Base-by-base conservation (phyloP, 2,329 filamentous ascomycete genomes). In the Emmonsia crescens region DNA sequence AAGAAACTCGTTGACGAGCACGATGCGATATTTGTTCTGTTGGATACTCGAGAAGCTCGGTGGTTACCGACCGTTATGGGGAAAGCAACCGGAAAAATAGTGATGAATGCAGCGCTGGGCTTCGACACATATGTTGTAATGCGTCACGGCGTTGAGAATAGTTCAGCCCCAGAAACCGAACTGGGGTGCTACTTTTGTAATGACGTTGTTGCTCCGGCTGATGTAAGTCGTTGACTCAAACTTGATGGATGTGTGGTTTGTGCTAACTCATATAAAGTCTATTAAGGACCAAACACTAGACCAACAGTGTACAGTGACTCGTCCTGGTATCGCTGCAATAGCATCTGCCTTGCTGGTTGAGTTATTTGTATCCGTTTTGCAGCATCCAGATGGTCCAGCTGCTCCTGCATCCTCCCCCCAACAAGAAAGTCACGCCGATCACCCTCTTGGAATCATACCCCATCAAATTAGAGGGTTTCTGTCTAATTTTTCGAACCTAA, bases 181-280 rank as follows among this genome's bases (percentile, higher is more conserved):
- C 80, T 97, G 31, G 94, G 94, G 10, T 99, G 94, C 76, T 99
- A 99, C 74, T 99, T 97, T 75, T 99, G 94, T 77, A 97, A 96
- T 70, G 94, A 99, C 73, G 93, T 99, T 31, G 93, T 97, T 57
- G 90, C 93, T 6, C 94, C 94, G 27, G 88, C 88, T 64, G 91
- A 97, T 77, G 92, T 96, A 78, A 85, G 88, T 82, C 42, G 49
- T 40, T 33, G 21, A 52, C 60, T 46, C 16, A 49, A 40, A 44
- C 24, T 63, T 49, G 44, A 59, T 66, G 63, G 66, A 73, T 63
- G 74, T 64, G 62, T 59, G 14, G 51, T 61, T 33, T 58, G 16
- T 33, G 56, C 65, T 68, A 61, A 68, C 62, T 42, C 51, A 44
- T n/a, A 33, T 63, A 57, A 69, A 96, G 89, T 96, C 91, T 2